Conservation (phyloP, 169 alveolate genomes). For the Eimeria maxima region DNA sequence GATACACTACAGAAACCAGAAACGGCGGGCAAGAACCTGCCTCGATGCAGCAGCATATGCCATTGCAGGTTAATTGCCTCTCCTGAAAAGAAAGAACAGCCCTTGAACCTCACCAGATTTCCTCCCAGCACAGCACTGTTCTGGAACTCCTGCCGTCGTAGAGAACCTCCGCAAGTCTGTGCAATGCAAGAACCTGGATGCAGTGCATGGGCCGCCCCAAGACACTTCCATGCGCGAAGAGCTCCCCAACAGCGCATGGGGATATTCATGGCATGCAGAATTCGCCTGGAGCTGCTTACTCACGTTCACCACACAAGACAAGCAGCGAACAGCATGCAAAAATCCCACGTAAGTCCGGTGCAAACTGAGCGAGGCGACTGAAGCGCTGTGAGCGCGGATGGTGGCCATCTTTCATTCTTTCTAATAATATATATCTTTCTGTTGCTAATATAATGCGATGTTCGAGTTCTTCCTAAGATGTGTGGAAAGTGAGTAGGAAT, state of each 20-base stretch:
- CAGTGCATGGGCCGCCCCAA: neutral
- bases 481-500: neutral
- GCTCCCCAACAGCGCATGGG: neutral
- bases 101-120: neutral
- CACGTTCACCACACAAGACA: neutral
- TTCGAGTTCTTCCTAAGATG: neutral
- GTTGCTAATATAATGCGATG: neutral
- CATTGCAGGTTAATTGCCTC: neutral
- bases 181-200: neutral
- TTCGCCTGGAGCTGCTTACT: neutral
- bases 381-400: neutral
- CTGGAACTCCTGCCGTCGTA: neutral
- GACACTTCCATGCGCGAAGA: neutral
- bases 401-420: constrained; percentile 19
- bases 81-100: neutral
- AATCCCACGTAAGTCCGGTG: neutral
- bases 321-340: neutral
- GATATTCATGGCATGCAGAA: neutral
- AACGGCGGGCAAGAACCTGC: neutral
- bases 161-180: neutral
- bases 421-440: neutral
- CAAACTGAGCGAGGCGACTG: constrained; percentile 16
- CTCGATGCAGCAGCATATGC: neutral
- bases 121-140: neutral
- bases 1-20: neutral